Conservation (phyloP, 2,329 filamentous ascomycete genomes). For the Fusarium udum region DNA sequence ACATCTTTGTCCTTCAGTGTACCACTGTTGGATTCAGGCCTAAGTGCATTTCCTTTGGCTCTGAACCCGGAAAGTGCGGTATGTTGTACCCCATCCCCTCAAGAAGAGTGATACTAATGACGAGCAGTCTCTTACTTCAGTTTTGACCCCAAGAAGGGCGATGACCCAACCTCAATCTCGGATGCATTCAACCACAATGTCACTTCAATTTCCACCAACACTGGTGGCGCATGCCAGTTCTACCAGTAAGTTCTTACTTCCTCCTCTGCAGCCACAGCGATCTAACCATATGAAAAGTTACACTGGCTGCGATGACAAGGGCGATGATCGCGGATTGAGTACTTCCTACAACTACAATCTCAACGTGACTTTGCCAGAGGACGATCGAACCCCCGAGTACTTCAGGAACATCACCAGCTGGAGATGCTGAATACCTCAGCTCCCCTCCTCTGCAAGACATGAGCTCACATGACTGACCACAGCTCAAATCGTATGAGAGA, state of each 20-base stretch:
- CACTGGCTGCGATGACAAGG: background rate
- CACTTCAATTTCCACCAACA: background rate
- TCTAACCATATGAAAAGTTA: background rate
- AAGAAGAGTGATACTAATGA: background rate
- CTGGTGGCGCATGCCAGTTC: background rate
- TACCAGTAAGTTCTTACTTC: background rate
- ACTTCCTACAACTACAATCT: background rate
- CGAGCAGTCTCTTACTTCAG: background rate
- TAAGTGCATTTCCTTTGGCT: background rate
- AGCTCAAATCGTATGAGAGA: no score
- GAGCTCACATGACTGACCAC: background rate
- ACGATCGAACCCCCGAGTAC: background rate
- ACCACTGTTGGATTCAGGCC: background rate
- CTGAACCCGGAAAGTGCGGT: background rate
- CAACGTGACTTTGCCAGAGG: background rate
- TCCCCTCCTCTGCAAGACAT: background rate
- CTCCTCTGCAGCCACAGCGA: background rate
- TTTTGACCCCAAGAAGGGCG: background rate
- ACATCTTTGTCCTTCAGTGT: background rate
- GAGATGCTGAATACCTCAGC: background rate
- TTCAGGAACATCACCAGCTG: background rate
- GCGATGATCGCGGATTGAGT: accelerated
- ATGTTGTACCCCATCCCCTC: background rate
- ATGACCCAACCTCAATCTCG: background rate
- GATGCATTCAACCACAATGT: background rate